Evolutionary conservation across 1,284 basidiomycete genomes (phyloP).

Genomic region (Porphyrellus sp.): DNA sequence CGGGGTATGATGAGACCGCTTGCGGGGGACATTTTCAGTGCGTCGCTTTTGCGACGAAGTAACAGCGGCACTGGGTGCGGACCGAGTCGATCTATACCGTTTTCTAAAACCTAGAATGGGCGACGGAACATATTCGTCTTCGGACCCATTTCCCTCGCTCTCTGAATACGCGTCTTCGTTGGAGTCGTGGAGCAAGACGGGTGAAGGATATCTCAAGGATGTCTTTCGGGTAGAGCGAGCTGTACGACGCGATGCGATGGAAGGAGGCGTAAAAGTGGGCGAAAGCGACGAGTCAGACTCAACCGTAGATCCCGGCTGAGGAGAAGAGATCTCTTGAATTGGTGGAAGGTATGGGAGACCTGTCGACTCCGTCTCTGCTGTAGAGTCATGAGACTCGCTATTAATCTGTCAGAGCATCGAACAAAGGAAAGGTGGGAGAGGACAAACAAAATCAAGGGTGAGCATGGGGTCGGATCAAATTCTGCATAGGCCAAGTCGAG

Average conservation of each 20-base stretch:
- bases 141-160: slow-evolving; percentile 30
- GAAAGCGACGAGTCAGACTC: not conserved
- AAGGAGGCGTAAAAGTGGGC: not conserved
- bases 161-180: slow-evolving; percentile 26
- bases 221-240: slow-evolving; percentile 16
- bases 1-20: slow-evolving; percentile 34
- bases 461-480: slow-evolving; percentile 10
- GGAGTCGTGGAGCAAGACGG: slow-evolving; percentile 4
- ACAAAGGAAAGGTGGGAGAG: not conserved
- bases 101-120: slow-evolving; percentile 23
- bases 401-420: slow-evolving; percentile 15
- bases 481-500: slow-evolving; percentile 15
- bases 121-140: slow-evolving; percentile 36
- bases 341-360: slow-evolving; percentile 19
- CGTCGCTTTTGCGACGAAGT: slow-evolving; percentile 8
- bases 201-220: slow-evolving; percentile 1
- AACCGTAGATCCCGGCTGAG: slow-evolving; percentile 1
- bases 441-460: slow-evolving; percentile 29
- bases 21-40: slow-evolving; percentile 17
- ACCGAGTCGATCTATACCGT: slow-evolving; percentile 20
- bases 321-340: slow-evolving; percentile 3
- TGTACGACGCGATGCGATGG: slow-evolving; percentile 5
- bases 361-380: not conserved
- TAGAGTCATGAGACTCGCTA: slow-evolving; percentile 23
- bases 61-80: not conserved